Evolutionary conservation across 1,284 basidiomycete genomes (phyloP), one percentile per base, ranked within the genome.

Genomic region (Phaffia rhodozyma): DNA sequence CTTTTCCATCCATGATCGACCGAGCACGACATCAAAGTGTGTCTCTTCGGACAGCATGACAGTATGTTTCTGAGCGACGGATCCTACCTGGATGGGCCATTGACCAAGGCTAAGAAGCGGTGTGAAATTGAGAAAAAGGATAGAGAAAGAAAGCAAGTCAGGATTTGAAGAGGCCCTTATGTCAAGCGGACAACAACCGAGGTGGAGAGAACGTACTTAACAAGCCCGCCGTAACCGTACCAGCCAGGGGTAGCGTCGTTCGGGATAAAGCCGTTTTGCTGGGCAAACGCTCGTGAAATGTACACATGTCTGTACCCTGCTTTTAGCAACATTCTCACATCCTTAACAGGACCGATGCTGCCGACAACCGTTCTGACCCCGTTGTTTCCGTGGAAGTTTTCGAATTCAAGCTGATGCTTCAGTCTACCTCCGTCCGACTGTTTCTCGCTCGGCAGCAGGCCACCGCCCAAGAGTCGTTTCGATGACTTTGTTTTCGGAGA

Each of bases 241-340:
- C 59, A 32, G 27, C 53, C 62, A 9, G 27, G 58, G 20, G 61
- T 47, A 58, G 47, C 29, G 51, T 62, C 89, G 48, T 80, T 79
- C 18, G 91, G 89, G 67, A 97, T 89, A 72, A 98, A 92, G 0
- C 87, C 87, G 74, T 97, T 85, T 70, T 85, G 83, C 67, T 87
- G 79, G 0, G 94, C 96, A 73, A 98, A 98, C 72, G 87, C 86
- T 66, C 94, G 83, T 25, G 91, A 94, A 66, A 98, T 86, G 76
- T 98, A 98, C 62, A 97, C 92, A 71, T 94, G 86, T 30, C 90
- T 81, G 76, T 98, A 89, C 5, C 94, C 93, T n/a, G 83, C 60
- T 53, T 66, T 66, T 23, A 49, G 61, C n/a, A 72, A 55, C 62
- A 62, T 53, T 23, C 34, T 55, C 52, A 60, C 89, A 75, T 90